phyloP scores from a whole-genome alignment of 1,284 basidiomycete species.

The Taiwanofungus camphoratus region DNA sequence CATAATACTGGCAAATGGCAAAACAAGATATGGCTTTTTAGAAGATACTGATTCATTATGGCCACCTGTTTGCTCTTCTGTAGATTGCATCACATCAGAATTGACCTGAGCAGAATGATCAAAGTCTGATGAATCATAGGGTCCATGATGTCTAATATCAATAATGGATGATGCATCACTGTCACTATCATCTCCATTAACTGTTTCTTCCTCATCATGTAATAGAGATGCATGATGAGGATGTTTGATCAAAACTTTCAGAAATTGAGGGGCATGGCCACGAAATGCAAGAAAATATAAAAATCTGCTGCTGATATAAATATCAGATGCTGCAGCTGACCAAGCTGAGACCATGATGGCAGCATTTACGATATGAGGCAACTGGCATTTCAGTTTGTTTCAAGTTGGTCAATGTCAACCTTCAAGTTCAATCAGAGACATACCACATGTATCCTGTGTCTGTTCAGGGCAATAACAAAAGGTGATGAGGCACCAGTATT shows the following conservation, averaged over 20 bases:
- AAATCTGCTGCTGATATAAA: constrained; percentile 46
- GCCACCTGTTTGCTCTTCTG: neutral
- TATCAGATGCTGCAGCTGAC: constrained; percentile 46
- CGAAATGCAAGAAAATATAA: constrained; percentile 43
- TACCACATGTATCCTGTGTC: constrained; percentile 36
- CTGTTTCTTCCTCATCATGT: constrained; percentile 7
- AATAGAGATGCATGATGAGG: constrained; percentile 8
- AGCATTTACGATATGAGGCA: constrained; percentile 46
- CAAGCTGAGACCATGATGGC: constrained; percentile 42
- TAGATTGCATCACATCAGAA: neutral
- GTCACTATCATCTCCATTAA: constrained; percentile 8
- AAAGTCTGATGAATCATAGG: neutral
- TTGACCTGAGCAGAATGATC: neutral
- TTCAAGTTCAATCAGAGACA: neutral
- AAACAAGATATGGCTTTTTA: neutral
- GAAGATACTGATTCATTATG: neutral
- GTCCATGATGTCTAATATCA: neutral
- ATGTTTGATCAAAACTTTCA: constrained; percentile 21
- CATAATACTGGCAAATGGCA: constrained; percentile 5
- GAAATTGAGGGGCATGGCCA: constrained; percentile 37
- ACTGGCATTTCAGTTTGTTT: too few species aligned
- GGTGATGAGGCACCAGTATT: constrained; percentile 37
- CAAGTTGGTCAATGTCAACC: neutral
- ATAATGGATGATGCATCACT: constrained; percentile 10
- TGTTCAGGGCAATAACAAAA: constrained; percentile 41